phyloP scores from a whole-genome alignment of 208 protist species.

The Wallacemonas sp. region DNA sequence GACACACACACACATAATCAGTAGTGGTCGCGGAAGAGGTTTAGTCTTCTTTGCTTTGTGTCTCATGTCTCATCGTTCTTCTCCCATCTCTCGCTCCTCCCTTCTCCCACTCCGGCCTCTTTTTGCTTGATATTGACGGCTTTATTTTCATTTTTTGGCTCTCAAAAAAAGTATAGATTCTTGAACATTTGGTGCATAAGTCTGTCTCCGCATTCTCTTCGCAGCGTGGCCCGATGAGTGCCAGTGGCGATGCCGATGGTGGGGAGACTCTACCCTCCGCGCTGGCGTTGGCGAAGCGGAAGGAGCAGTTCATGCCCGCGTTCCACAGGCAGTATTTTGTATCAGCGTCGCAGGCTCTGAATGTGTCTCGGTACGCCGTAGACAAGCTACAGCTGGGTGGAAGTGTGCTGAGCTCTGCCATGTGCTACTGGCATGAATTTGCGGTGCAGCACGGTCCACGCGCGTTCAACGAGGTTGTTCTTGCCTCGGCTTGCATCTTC shows the following conservation, averaged over 20 bases:
- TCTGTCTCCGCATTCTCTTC: neutral
- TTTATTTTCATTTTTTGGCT: constrained; percentile 19
- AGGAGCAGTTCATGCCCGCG: constrained; percentile 29
- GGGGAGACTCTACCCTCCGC: neutral
- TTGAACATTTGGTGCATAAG: neutral
- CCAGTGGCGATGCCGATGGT: neutral
- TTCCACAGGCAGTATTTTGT: constrained; percentile 62
- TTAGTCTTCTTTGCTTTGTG: neutral
- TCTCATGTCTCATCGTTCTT: neutral
- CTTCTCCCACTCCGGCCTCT: neutral
- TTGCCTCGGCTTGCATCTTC: constrained; percentile 79
- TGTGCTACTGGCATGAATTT: constrained; percentile 90
- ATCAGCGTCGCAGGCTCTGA: constrained; percentile 54
- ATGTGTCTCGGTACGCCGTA: constrained; percentile 67
- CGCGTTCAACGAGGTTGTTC: constrained; percentile 66
- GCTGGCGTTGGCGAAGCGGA: neutral
- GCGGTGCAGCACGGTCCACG: constrained; percentile 50
- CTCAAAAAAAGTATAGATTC: neutral
- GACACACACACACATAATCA: no score
- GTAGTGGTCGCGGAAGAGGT: neutral
- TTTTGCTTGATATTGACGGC: neutral
- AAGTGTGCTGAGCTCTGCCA: constrained; percentile 61
- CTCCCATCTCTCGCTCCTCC: neutral
- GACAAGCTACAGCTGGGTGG: constrained; percentile 54
- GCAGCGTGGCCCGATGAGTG: neutral